Evolutionary conservation across 2,329 filamentous ascomycete species (phyloP), one percentile per base, ranked within the genome.

Genomic region (Diaporthe amygdali): DNA sequence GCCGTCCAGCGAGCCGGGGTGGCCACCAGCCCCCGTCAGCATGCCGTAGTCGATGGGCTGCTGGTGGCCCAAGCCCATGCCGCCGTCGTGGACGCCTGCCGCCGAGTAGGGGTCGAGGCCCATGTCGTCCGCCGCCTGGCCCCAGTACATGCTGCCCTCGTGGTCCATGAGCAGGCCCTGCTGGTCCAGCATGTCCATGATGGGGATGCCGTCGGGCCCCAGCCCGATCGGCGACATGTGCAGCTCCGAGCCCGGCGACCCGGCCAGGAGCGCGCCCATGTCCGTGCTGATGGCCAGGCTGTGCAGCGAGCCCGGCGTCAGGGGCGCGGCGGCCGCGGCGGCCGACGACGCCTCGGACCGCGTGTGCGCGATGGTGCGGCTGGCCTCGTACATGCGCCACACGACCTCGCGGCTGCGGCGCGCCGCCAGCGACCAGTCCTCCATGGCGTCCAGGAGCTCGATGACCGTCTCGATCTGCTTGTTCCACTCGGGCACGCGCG

Each of bases 341-440:
- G 52, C 68, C 47, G 61, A 27, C 8, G 76, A 73, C 8, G 76
- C 76, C n/a, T 78, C 74, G 73, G 76, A 63, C 70, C 76, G 74
- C 73, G 79, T 75, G 74, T 75, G 79, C 76, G 79, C 77, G 74
- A 76, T 79, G 75, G 77, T 80, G 46, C 80, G 79, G 75, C 82
- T 82, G 32, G 89, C 89, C 75, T 92, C 90, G 76, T 91, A 90
- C 81, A 92, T 90, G 74, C 88, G 86, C 75, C 84, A 86, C 30
- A 93, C 86, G 5, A 91, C 90, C 78, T 92, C 90, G 54, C 90
- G 83, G 67, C 89, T 91, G 70, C 90, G 85, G 73, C 87, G 86
- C 0, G 90, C 90, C 2, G 90, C 89, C 37, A 91, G 83, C 4
- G 89, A 91, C 88, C 89, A 92, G 76, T 89, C 86, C 72, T 90